Conservation (phyloP, 2,329 filamentous ascomycete species). For the Ascocoryne sarcoides region DNA sequence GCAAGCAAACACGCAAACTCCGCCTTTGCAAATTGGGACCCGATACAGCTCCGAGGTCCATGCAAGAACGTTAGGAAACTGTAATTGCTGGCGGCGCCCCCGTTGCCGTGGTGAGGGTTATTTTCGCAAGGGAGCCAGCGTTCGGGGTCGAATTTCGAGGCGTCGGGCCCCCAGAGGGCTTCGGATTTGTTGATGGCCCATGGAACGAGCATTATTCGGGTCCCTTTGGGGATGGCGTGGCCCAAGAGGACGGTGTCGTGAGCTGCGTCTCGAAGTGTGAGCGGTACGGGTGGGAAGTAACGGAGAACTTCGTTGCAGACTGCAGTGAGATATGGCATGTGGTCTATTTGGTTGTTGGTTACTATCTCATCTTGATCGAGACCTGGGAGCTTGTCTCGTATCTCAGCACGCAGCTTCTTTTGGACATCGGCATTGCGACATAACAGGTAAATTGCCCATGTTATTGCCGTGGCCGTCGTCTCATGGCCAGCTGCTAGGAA, state of each 20-base stretch:
- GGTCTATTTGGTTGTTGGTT: slow-evolving; percentile 53
- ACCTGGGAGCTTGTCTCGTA: slow-evolving; percentile 51
- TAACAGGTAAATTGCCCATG: slow-evolving; percentile 68
- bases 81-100: slow-evolving; percentile 69
- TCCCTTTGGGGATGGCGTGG: slow-evolving; percentile 60
- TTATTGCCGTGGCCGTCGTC: slow-evolving; percentile 66
- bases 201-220: slow-evolving; percentile 54
- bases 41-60: slow-evolving; percentile 80
- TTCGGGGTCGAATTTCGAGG: slow-evolving; percentile 67
- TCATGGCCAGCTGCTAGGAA: slow-evolving; percentile 79
- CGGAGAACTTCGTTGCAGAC: slow-evolving; percentile 72
- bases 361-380: slow-evolving; percentile 34
- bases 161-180: slow-evolving; percentile 68
- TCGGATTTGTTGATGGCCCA: slow-evolving; percentile 62
- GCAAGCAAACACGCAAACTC: slow-evolving; percentile 83
- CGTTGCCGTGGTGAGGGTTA: slow-evolving; percentile 41
- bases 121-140: slow-evolving; percentile 52
- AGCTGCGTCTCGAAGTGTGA: slow-evolving; percentile 58
- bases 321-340: slow-evolving; percentile 70
- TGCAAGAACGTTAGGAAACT: slow-evolving; percentile 76
- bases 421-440: slow-evolving; percentile 58
- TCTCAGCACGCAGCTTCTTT: slow-evolving; percentile 55
- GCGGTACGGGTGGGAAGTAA: slow-evolving; percentile 60
- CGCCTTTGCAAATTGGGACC: slow-evolving; percentile 67
- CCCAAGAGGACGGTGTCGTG: slow-evolving; percentile 57